phyloP scores from a whole-genome alignment of 176 grass and related monocot genomes.

The Musa beccarii region DNA sequence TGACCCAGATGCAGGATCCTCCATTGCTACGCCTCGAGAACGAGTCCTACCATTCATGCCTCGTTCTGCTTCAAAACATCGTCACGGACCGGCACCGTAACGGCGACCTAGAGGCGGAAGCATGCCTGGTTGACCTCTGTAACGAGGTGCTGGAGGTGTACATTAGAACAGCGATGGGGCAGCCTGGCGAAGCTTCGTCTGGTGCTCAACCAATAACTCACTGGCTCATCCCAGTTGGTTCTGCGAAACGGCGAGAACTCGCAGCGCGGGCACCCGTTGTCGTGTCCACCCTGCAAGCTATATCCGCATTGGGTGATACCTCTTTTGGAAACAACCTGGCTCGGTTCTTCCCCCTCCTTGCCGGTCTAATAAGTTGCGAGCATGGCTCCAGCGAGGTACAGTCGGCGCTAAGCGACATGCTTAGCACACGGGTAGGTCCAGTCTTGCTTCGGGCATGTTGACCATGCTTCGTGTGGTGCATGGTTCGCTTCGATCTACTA shows the following conservation, averaged over 20 bases:
- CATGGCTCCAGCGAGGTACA: slow-evolving; percentile 95
- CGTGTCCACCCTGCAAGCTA: slow-evolving; percentile 81
- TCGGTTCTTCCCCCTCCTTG: slow-evolving; percentile 78
- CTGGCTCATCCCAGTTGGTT: slow-evolving; percentile 80
- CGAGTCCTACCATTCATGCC: slow-evolving; percentile 85
- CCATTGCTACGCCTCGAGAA: slow-evolving; percentile 92
- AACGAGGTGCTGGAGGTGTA: slow-evolving; percentile 91
- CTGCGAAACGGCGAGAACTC: slow-evolving; percentile 86
- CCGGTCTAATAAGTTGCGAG: slow-evolving; percentile 82
- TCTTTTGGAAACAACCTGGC: slow-evolving; percentile 73
- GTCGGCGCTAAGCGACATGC: slow-evolving; percentile 80
- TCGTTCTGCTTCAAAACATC: slow-evolving; percentile 84
- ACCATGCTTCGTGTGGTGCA: slow-evolving; percentile 1
- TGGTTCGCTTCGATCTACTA: background rate
- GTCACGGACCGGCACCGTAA: slow-evolving; percentile 41
- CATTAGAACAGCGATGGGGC: slow-evolving; percentile 53
- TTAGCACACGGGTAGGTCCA: slow-evolving; percentile 67
- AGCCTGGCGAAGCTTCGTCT: slow-evolving; percentile 29
- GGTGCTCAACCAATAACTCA: slow-evolving; percentile 34
- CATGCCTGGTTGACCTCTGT: slow-evolving; percentile 64
- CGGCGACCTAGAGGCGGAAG: slow-evolving; percentile 48
- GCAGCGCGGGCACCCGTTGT: slow-evolving; percentile 82
- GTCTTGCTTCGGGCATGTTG: slow-evolving; percentile 74
- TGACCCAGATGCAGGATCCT: slow-evolving; percentile 98
- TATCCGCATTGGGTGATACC: slow-evolving; percentile 48